Conservation (phyloP, 2,329 filamentous ascomycete species). For the Fusarium sp. region DNA sequence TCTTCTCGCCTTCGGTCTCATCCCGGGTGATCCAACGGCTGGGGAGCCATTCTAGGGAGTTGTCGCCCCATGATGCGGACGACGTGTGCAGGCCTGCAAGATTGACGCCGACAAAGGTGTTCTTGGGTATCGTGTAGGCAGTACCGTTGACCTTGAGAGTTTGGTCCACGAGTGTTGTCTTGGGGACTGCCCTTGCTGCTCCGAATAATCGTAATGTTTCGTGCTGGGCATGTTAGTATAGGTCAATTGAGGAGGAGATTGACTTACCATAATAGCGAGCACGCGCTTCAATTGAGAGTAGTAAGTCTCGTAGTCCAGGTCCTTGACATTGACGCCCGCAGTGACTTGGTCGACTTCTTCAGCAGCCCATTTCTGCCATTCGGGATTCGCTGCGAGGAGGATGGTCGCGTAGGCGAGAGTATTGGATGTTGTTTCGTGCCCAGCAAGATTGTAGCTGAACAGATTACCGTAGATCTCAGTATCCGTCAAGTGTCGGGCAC, state of each 20-base stretch:
- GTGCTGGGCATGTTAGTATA: constrained; percentile 13
- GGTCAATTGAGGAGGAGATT: fast-evolving
- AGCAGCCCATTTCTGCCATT: constrained; percentile 59
- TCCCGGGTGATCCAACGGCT: constrained; percentile 36
- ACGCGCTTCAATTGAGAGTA: constrained; percentile 38
- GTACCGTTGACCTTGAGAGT: constrained; percentile 29
- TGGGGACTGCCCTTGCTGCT: constrained; percentile 35
- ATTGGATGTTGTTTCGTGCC: constrained; percentile 63
- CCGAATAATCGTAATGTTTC: constrained; percentile 38
- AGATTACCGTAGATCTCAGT: constrained; percentile 62
- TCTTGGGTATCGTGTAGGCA: constrained; percentile 30
- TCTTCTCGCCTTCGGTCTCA: constrained; percentile 23
- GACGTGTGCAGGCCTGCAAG: constrained; percentile 33
- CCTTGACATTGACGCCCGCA: constrained; percentile 14
- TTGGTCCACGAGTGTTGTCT: constrained; percentile 31
- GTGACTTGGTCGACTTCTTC: constrained; percentile 50
- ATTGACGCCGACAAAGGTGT: constrained; percentile 37
- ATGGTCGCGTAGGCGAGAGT: constrained; percentile 56
- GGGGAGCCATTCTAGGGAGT: constrained; percentile 37
- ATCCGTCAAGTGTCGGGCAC: constrained; percentile 48
- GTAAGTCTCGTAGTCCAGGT: constrained; percentile 37
- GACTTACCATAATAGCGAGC: constrained; percentile 35
- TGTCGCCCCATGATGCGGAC: constrained; percentile 34
- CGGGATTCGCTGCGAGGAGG: constrained; percentile 58
- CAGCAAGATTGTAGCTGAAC: constrained; percentile 62